Evolutionary conservation across 805 yeast species (phyloP), one percentile per base, ranked within the genome.

Genomic region (Ogataea methylovora): DNA sequence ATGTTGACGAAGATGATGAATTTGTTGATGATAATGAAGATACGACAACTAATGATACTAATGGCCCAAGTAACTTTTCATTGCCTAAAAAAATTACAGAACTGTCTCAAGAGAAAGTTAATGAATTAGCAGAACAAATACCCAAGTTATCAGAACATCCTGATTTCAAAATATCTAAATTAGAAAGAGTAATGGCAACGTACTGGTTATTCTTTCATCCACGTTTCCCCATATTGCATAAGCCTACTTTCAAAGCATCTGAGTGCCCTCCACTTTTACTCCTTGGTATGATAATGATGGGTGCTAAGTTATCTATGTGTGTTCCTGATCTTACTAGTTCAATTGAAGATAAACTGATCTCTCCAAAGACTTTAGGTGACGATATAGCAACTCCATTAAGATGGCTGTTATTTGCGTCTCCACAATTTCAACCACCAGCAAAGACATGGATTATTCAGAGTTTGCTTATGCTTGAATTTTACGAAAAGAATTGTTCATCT

Each of bases 391-490:
- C 54, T 28, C 80, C 94, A 0, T 56, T 85, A 20, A 59, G 95
- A 34, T 81, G 79, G 71, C 58, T 71, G 21, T 66, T 86, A 3
- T 85, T 85, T 49, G 73, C 81, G 25, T 73, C 79, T 31, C 75
- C 76, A 7, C 83, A 76, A 35, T 84, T 84, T 51, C 74, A 71
- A 37, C 80, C 94, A 1, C 95, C 95, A 1, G 80, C 86, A 0
- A 68, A 68, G 41, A 61, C 81, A 8, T 85, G 88, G 80, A 73
- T 85, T 8, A 65, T 86, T 31, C 95, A 86, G 54, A 67, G 84
- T 44, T 63, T 85, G 41, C 55, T 82, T 36, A 52, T 86, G 41
- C 53, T 86, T n/a, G 95, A 85, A 49, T 76, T 79, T 59, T 79
- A 76, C 49, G 95, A 85, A 52, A 83, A 85, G 58, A 70, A 80